Evolutionary conservation across 2,329 filamentous ascomycete species (phyloP).

Genomic region (Fusarium staphyleae): DNA sequence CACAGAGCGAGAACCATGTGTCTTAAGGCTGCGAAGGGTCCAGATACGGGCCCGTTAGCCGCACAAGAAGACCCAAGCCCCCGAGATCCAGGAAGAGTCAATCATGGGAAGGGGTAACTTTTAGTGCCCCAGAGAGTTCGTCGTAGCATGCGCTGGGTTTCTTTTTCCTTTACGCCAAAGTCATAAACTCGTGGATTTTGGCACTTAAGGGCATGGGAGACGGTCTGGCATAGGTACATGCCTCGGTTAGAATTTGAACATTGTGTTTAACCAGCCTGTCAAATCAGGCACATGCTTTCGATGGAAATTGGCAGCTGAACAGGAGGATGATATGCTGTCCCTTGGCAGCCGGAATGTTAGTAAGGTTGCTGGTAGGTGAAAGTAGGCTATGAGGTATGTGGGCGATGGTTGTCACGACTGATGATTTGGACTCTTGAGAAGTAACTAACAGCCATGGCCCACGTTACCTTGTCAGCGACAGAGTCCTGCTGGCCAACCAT

Average conservation of each 20-base stretch:
- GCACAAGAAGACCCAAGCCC: neutral
- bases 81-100: neutral
- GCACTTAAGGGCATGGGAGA: neutral
- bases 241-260: neutral
- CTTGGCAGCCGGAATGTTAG: constrained; percentile 26
- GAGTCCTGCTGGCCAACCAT: constrained; percentile 1
- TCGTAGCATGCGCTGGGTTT: constrained; percentile 2
- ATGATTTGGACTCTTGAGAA: neutral
- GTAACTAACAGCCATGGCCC: neutral
- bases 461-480: neutral
- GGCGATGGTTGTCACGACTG: neutral
- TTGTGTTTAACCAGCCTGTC: no score
- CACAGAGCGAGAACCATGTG: neutral
- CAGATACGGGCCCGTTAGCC: neutral
- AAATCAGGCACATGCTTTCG: neutral
- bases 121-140: neutral
- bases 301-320: neutral
- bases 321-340: neutral
- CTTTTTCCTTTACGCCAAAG: constrained; percentile 3
- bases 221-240: neutral
- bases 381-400: constrained; percentile 4
- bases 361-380: constrained; percentile 5
- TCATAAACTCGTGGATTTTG: neutral
- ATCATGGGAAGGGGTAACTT: no score
- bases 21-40: neutral